A percentile compares a stretch with the other conserved stretches of the same genome.
These are phyloP conservation scores for Venturia aucupariae DNA, from an alignment of 2,329 filamentous ascomycete species.

Conservation along the genomic window DNA sequence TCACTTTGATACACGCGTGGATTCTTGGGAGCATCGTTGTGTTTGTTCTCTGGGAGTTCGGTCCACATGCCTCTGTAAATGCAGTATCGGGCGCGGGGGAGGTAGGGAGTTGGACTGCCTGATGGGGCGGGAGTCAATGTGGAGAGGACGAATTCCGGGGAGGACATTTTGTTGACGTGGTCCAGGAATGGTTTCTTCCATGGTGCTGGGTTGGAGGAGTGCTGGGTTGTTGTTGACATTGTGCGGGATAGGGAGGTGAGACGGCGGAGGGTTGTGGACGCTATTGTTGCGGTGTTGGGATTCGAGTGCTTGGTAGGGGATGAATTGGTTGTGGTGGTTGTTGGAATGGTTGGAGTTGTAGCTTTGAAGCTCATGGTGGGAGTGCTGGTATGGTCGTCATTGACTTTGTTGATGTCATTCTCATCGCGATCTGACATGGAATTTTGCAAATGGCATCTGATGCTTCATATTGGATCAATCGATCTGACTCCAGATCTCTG, in stretches of 20 bases:
- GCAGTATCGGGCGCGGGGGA: conserved; percentile 62
- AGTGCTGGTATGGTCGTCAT: conserved; percentile 7
- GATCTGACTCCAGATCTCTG: background rate
- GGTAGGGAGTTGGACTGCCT: conserved; percentile 22
- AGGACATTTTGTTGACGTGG: conserved; percentile 40
- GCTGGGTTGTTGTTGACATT: conserved; percentile 37
- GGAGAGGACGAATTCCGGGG: conserved; percentile 42
- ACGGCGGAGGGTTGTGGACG: conserved; percentile 28
- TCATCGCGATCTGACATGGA: background rate
- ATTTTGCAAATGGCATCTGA: background rate
- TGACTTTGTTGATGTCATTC: conserved; percentile 7
- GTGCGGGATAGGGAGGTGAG: conserved; percentile 33
- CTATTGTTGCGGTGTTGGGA: conserved; percentile 27
- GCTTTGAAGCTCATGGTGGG: background rate
- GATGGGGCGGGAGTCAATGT: conserved; percentile 39
- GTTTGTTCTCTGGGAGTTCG: conserved; percentile 58
- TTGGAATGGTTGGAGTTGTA: background rate
- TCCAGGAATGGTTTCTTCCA: conserved; percentile 43
- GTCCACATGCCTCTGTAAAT: conserved; percentile 82
- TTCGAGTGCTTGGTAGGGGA: background rate
- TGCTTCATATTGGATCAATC: background rate
- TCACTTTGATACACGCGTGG: conserved; percentile 65
- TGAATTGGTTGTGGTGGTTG: background rate
- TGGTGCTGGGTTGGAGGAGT: conserved; percentile 31
- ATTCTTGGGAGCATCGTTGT: conserved; percentile 65